Base-by-base conservation (phyloP, 2,329 filamentous ascomycete genomes). In the Conoideocrella luteorostrata region DNA sequence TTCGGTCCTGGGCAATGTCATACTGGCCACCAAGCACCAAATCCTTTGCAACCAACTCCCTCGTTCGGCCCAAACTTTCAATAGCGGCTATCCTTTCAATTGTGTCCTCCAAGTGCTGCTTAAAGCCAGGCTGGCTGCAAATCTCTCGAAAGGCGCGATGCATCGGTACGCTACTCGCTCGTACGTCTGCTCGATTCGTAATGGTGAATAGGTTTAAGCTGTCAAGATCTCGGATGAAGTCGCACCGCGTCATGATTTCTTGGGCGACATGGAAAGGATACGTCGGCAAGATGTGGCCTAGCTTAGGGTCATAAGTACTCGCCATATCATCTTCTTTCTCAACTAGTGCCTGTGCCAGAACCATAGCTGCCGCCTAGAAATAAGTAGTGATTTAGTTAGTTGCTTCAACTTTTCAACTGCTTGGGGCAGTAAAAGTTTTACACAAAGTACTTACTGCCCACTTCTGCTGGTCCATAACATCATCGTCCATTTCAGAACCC, bases 381-480 rank as follows among this genome's bases (percentile, higher is more conserved):
- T 23, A 18, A 30, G 4, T 21, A 10, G 38, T 4, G 7, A n/a
- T n/a, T n/a, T n/a, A n/a, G n/a, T n/a, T n/a, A n/a, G n/a, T n/a
- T n/a, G n/a, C n/a, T n/a, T n/a, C n/a, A n/a, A n/a, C n/a, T n/a
- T n/a, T n/a, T n/a, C n/a, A n/a, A n/a, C n/a, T n/a, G n/a, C n/a
- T n/a, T n/a, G n/a, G n/a, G n/a, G n/a, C n/a, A n/a, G n/a, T n/a
- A n/a, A n/a, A n/a, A n/a, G n/a, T n/a, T n/a, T n/a, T n/a, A n/a
- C n/a, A 77, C 82, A 11, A 13, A 11, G 18, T 32, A 42, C 46
- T 67, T 71, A 88, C 85, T 36, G 90, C 88, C 72, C 88, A 96
- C 63, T 97, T 96, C 61, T 97, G 89, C 64, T 96, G 87, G 58
- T 96, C 88, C 84, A 97, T 97, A 53, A 96, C 93, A 60, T 98